phyloP scores from a whole-genome alignment of 176 grass and related monocot genomes.

The Musa acuminata region DNA sequence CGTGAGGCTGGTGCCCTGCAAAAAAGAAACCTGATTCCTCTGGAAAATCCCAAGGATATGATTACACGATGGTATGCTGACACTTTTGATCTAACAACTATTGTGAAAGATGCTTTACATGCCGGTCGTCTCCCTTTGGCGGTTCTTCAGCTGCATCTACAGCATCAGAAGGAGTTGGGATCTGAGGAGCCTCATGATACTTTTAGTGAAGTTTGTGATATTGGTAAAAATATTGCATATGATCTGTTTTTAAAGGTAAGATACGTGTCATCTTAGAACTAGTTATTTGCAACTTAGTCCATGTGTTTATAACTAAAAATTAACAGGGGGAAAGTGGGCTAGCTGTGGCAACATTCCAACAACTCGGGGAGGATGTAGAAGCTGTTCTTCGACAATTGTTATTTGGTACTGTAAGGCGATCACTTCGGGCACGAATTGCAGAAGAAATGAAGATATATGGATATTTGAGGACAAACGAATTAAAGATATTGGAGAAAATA shows the following conservation, averaged over 20 bases:
- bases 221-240: slow-evolving; percentile 80
- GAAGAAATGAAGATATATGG: slow-evolving; percentile 69
- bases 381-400: slow-evolving; percentile 67
- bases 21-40: slow-evolving; percentile 27
- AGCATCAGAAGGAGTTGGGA: slow-evolving; percentile 46
- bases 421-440: slow-evolving; percentile 60
- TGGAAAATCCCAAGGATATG: slow-evolving; percentile 91
- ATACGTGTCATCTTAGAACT: not conserved
- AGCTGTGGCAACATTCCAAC: slow-evolving; percentile 74
- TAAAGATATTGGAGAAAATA: slow-evolving; percentile 64
- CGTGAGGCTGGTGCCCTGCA: slow-evolving; percentile 27
- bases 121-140: slow-evolving; percentile 82
- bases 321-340: slow-evolving; percentile 72
- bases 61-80: slow-evolving; percentile 70
- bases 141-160: slow-evolving; percentile 86
- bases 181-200: slow-evolving; percentile 48
- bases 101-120: slow-evolving; percentile 87
- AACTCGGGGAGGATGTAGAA: slow-evolving; percentile 83
- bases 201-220: slow-evolving; percentile 80
- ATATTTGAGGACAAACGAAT: slow-evolving; percentile 65
- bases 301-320: not conserved
- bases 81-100: slow-evolving; percentile 65
- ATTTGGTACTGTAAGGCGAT: slow-evolving; percentile 80
- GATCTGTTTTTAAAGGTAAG: slow-evolving; percentile 85
- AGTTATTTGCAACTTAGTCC: not conserved